Base-by-base conservation (phyloP, 106 monocot species). In the Platanthera zijinensis region DNA sequence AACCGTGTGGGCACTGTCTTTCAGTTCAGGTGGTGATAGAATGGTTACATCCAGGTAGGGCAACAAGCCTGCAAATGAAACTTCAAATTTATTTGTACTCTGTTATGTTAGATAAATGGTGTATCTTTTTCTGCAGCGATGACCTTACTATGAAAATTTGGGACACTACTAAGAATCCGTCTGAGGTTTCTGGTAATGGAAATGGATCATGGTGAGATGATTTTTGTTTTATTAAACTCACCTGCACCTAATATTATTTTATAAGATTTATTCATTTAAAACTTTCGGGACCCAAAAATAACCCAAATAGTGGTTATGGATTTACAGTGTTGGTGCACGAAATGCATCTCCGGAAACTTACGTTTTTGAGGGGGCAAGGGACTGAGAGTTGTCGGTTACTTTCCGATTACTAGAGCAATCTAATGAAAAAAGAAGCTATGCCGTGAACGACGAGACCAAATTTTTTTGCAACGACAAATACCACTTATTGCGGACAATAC, bases 11-110 rank as follows among this genome's bases (percentile, higher is more conserved):
- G 85, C 88, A 72, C 30, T 88, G 32, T 89, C 93, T 50, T 96
- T 96, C 79, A 93, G 80, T 69, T 57, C 81, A 1, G 74, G 6
- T 68, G 96, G 96, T 45, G 89, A 93, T 71, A 84, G 84, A 86
- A 91, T 96, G 93, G 90, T 91, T 11, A 91, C 96, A 11, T 91
- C 90, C 85, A 96, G 96, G 96, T 96, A 84, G 71, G 46, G 77
- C 10, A 48, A 69, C 25, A 39, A 30, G 45, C 32, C 11, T 30
- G 50, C 49, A 53, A 22, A 28, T 69, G 15, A 28, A 30, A 14
- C 10, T 52, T 48, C 63, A 13, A 49, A 77, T 68, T 67, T 25
- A 12, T 50, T 72, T 11, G 22, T 19, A 18, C 50, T 72, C 45
- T 51, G 49, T 19, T 22, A 46, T 51, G 19, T 72, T 12, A 51